These are phyloP conservation scores for Dipodascopsis uninucleata DNA, from an alignment of 805 yeast genomes.

Conservation along the genomic window DNA sequence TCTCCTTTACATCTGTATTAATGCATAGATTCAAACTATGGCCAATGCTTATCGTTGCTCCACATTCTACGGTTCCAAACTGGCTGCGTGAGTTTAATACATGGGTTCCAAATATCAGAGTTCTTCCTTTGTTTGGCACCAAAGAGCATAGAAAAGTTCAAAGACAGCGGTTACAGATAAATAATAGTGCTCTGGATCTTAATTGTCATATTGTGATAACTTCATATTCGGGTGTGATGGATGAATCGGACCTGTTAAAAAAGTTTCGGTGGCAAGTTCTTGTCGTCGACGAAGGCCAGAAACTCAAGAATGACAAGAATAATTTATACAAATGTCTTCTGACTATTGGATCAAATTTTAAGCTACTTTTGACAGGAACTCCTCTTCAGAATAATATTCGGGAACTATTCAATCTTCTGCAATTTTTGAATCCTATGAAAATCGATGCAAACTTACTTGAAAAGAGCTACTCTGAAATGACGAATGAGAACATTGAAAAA, in stretches of 20 bases:
- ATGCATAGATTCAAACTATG: constrained; percentile 69
- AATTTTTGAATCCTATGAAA: constrained; percentile 76
- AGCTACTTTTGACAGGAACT: constrained; percentile 85
- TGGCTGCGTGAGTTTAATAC: constrained; percentile 93
- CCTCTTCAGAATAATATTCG: constrained; percentile 87
- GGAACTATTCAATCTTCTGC: constrained; percentile 83
- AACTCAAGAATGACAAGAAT: constrained; percentile 59
- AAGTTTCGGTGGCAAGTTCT: constrained; percentile 66
- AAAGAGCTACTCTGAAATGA: constrained; percentile 86
- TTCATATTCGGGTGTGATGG: constrained; percentile 75
- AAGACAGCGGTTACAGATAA: constrained; percentile 35
- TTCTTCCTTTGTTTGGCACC: constrained; percentile 79
- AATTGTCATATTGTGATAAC: constrained; percentile 63
- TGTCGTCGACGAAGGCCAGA: constrained; percentile 92
- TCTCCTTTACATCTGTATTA: constrained; percentile 83
- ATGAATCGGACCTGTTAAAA: constrained; percentile 57
- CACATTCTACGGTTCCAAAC: constrained; percentile 91
- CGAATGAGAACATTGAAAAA: constrained; percentile 73
- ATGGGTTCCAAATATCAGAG: constrained; percentile 96
- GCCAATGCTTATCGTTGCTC: constrained; percentile 86
- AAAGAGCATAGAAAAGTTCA: constrained; percentile 51
- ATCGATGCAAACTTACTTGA: constrained; percentile 80
- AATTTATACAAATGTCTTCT: constrained; percentile 25
- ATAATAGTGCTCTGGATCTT: constrained; percentile 8
- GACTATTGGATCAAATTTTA: constrained; percentile 63